Percentiles rank a stretch among this genome's conserved stretches.
Conservation (phyloP, 768 basidiomycete species). For the Tulasnella sp. region DNA sequence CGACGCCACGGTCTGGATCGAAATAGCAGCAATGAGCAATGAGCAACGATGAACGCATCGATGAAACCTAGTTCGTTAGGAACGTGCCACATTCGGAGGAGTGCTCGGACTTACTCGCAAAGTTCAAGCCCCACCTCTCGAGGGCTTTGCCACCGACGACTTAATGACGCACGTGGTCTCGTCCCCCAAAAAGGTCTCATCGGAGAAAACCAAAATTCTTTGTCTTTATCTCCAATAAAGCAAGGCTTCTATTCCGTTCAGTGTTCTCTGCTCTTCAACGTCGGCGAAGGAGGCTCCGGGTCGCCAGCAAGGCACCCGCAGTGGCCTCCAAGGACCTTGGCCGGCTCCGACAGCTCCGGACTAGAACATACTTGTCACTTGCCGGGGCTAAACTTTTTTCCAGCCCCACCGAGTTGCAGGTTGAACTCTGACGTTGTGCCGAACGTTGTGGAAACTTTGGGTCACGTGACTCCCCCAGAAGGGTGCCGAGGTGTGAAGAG, state of each 20-base stretch:
- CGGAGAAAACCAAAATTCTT: background rate
- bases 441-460: background rate
- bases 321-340: background rate
- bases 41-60: background rate
- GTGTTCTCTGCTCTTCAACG: too few relatives aligned
- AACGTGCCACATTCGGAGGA: background rate
- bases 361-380: background rate
- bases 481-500: background rate
- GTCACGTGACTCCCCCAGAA: background rate
- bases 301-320: background rate
- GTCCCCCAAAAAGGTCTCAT: background rate
- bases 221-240: background rate
- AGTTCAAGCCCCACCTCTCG: background rate
- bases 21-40: background rate
- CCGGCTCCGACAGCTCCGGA: background rate
- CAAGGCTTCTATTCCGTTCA: too few relatives aligned
- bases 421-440: background rate
- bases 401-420: background rate
- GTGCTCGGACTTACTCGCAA: background rate
- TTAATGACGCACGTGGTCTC: background rate
- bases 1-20: background rate
- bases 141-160: background rate
- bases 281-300: background rate
- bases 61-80: background rate
- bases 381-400: background rate